Base-by-base conservation (phyloP, 148 eudicot species). In the Vaccinium vitisidaea region DNA sequence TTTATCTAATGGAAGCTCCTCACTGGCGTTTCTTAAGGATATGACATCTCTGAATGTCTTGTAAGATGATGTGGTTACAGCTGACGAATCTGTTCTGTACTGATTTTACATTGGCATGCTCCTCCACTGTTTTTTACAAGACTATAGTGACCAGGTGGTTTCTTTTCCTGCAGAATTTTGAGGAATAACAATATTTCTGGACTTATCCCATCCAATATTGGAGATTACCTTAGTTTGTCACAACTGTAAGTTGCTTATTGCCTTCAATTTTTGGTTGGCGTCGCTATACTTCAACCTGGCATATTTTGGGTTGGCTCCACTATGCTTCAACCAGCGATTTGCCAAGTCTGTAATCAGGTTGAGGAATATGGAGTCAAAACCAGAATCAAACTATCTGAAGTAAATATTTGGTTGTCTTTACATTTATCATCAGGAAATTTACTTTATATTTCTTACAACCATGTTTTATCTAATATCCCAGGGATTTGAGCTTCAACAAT, bases 401-500 rank as follows among this genome's bases (percentile, higher is more conserved):
- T 36, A 36, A 36, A 36, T 36, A 27, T 67, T 23, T 14, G 80
- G 61, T 55, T 25, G 16, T 39, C 19, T 74, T 55, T 25, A 15
- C 25, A 1, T 36, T 54, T 11, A 27, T 71, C 25, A 21, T 18
- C 9, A 3, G 13, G 43, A 27, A 27, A 54, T 39, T 70, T 55
- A 11, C 16, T 53, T 85, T 25, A 18, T 4, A 30, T 50, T 56
- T 77, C 76, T 50, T 25, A 19, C 46, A 80, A 86, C 81, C 48
- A 74, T 46, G 8, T 27, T 74, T 39, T 53, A 46, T 79, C 49
- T 69, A 36, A 52, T 69, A 55, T 86, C 82, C 73, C 90, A 96
- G 99, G 94, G 98, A 96, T 89, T 89, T 96, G 83, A 96, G 99
- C 91, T 96, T 94, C 92, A 96, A 94, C 92, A 90, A 83, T 79